Evolutionary conservation across 331 rosid genomes (phyloP).

Genomic region (Malus hybrid): DNA sequence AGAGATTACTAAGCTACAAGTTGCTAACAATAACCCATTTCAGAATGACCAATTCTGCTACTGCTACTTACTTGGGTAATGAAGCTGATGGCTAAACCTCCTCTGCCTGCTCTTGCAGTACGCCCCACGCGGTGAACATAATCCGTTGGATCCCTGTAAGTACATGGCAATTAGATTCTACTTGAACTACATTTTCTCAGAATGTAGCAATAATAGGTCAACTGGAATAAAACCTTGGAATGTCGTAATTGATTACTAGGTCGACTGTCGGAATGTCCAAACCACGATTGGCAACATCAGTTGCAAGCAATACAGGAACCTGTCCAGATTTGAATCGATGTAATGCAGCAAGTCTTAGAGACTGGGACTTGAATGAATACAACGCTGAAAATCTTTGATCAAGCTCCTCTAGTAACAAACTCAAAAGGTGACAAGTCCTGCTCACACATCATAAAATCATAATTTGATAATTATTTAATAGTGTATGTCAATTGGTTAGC

Average conservation of each 20-base stretch:
- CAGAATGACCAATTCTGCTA: not conserved
- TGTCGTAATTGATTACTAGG: conserved; percentile 79
- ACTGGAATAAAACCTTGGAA: conserved; percentile 59
- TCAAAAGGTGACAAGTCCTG: conserved; percentile 78
- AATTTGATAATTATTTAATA: not conserved
- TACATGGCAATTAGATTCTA: conserved; percentile 3
- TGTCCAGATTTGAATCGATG: conserved; percentile 77
- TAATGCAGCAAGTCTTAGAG: conserved; percentile 71
- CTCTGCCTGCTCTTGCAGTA: conserved; percentile 94
- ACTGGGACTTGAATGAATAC: conserved; percentile 77
- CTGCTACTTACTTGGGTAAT: conserved; percentile 52
- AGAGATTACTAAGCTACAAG: not conserved
- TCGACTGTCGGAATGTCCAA: conserved; percentile 95
- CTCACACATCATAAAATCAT: conserved; percentile 7
- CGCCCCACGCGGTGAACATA: conserved; percentile 94
- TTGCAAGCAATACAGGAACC: conserved; percentile 75
- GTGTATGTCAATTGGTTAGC: not conserved
- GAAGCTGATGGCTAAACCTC: conserved; percentile 74
- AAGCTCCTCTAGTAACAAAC: conserved; percentile 76
- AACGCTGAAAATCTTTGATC: conserved; percentile 62
- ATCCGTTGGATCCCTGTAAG: conserved; percentile 67
- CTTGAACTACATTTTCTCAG: not conserved
- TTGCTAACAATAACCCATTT: not conserved
- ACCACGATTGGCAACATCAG: conserved; percentile 94
- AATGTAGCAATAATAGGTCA: conserved; percentile 2